These are phyloP conservation scores for Eucalyptus sp. DNA, from an alignment of 345 rosid genomes.

Conservation along the genomic window DNA sequence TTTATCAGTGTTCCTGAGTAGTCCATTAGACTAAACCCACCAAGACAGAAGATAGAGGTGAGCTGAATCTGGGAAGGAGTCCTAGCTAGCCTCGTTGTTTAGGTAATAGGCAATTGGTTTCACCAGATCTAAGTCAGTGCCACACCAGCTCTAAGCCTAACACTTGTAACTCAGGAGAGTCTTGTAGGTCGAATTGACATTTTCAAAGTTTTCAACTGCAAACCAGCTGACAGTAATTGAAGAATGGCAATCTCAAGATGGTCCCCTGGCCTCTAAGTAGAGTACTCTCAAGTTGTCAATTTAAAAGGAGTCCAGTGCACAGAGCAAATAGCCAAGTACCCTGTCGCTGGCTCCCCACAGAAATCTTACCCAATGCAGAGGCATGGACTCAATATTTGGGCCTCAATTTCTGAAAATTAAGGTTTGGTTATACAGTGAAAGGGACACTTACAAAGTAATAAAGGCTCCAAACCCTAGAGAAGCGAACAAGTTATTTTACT, in stretches of 20 bases:
- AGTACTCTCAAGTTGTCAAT: not conserved
- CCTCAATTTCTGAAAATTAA: not conserved
- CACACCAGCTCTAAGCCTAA: not conserved
- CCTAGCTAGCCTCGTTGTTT: not conserved
- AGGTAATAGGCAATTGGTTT: not conserved
- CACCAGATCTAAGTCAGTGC: not conserved
- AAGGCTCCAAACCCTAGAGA: not conserved
- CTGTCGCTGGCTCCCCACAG: not conserved
- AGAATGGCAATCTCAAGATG: not conserved
- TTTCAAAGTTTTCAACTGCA: not conserved
- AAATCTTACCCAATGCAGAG: not conserved
- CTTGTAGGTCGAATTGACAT: not conserved
- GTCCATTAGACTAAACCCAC: not conserved
- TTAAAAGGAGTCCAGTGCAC: not conserved
- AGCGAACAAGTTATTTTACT: not conserved
- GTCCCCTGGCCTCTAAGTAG: not conserved
- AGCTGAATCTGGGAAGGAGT: not conserved
- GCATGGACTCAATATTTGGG: not conserved
- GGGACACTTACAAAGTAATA: not conserved
- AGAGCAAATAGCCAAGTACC: not conserved
- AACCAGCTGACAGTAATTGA: not conserved
- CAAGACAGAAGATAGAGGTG: not conserved
- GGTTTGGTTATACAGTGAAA: not conserved
- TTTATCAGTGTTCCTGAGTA: not conserved
- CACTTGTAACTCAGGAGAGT: not conserved